Base-by-base conservation (phyloP, 176 grass and related monocot species). In the Ananas comosus region DNA sequence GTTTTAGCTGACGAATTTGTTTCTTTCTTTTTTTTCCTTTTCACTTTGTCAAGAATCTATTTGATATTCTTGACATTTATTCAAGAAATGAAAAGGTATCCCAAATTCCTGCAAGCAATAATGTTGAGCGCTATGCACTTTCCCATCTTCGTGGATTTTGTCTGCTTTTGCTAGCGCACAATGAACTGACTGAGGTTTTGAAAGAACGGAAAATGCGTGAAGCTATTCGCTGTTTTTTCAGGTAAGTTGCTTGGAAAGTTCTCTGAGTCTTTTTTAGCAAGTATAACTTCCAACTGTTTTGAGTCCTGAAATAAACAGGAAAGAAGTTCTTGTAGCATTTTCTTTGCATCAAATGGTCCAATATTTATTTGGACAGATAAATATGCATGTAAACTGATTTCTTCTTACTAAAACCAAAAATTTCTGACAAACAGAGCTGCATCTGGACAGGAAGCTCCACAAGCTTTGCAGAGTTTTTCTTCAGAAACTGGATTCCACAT, bases 91-190 rank as follows among this genome's bases (percentile, higher is more conserved):
- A 57, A 80, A 85, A 78, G 74, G 63, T 64, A 85, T 79, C 70
- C 12, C 63, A 80, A 69, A 68, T 11, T 74, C 61, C 69, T 64
- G 69, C 71, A 75, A 69, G 57, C 74, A 65, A 63, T 68, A 83
- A 97, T 66, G 80, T 57, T 66, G 81, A 81, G 74, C 83, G 77
- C 68, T 85, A 71, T 85, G 76, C 86, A 69, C 75, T 33, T 16
- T 73, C 87, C 59, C 93, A 97, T 88, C 89, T 97, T 59, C 81
- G 78, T 73, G 93, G 93, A 79, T 97, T 90, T 85, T 97, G 86
- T 81, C 71, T 91, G 72, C 68, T 97, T 68, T 67, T 87, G 75
- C 89, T 84, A 68, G 86, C 89, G 54, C 80, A 80, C 52, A 77
- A 78, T 75, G 84, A 85, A 85, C 82, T 81, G 69, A 83, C 89